These are phyloP conservation scores for Harringtonia lauricola DNA, from an alignment of 2,329 filamentous ascomycete species.

Conservation along the genomic window DNA sequence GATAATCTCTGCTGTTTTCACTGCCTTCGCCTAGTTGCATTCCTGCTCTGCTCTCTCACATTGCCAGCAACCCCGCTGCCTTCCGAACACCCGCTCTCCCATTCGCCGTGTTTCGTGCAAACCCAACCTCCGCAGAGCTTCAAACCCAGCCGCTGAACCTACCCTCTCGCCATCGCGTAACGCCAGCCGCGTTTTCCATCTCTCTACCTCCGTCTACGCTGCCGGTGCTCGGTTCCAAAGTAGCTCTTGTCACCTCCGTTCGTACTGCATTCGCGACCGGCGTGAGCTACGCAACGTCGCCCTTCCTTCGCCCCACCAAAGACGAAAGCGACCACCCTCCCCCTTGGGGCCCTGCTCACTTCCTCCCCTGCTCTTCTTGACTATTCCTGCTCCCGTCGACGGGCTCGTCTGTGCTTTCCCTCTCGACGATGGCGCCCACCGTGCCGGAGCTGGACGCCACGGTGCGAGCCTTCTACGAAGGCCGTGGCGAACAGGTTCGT, in stretches of 20 bases:
- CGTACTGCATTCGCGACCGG: too few relatives aligned
- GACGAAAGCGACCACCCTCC: too few relatives aligned
- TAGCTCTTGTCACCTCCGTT: too few relatives aligned
- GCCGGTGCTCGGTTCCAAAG: too few relatives aligned
- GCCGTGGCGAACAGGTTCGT: constrained; percentile 81
- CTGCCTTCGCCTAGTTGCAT: background rate
- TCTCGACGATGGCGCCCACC: constrained; percentile 48
- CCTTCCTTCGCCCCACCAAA: too few relatives aligned
- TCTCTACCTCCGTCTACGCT: too few relatives aligned
- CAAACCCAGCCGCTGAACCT: too few relatives aligned
- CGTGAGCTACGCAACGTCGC: too few relatives aligned
- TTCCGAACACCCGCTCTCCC: background rate
- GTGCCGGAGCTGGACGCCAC: constrained; percentile 95
- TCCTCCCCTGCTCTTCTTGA: background rate
- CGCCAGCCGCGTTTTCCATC: background rate
- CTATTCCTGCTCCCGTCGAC: background rate
- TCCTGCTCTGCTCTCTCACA: background rate
- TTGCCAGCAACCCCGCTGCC: constrained; percentile 1
- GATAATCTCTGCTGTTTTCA: background rate
- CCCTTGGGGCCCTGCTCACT: too few relatives aligned
- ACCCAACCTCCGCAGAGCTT: too few relatives aligned
- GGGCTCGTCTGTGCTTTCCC: constrained; percentile 2
- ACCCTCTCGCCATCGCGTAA: too few relatives aligned
- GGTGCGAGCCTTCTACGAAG: constrained; percentile 95
- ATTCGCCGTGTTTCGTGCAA: background rate